Percentiles rank a stretch among this genome's conserved stretches.
These are phyloP conservation scores for Ceriops zippeliana DNA, from an alignment of 345 rosid species.

Conservation along the genomic window DNA sequence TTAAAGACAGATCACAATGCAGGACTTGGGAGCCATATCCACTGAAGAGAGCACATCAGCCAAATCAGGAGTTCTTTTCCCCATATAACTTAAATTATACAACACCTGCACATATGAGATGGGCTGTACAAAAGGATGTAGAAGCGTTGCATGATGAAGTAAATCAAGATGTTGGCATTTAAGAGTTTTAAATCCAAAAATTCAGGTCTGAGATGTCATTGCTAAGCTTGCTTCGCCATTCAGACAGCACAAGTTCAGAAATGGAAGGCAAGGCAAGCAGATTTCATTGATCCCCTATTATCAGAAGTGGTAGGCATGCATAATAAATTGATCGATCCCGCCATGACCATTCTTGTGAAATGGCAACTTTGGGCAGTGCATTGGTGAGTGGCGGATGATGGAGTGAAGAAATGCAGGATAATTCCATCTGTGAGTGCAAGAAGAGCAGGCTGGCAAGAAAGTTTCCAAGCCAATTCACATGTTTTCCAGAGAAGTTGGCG, in stretches of 20 bases:
- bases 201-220: slow-evolving; percentile 66
- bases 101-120: slow-evolving; percentile 73
- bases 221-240: slow-evolving; percentile 66
- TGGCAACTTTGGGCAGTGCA: slow-evolving; percentile 43
- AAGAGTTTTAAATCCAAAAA: slow-evolving; percentile 48
- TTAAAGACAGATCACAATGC: slow-evolving; percentile 14
- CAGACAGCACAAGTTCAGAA: slow-evolving; percentile 60
- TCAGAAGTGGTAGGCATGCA: slow-evolving; percentile 48
- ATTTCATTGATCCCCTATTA: slow-evolving; percentile 62
- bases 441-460: slow-evolving; percentile 59
- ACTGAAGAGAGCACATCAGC: slow-evolving; percentile 30
- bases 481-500: slow-evolving; percentile 55
- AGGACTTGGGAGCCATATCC: slow-evolving; percentile 14
- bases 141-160: slow-evolving; percentile 75
- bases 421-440: slow-evolving; percentile 60
- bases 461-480: slow-evolving; percentile 50
- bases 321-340: slow-evolving; percentile 43
- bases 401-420: slow-evolving; percentile 53
- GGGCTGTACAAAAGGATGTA: slow-evolving; percentile 70
- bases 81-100: slow-evolving; percentile 43
- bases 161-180: slow-evolving; percentile 57
- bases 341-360: slow-evolving; percentile 44
- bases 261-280: slow-evolving; percentile 62
- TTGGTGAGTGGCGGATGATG: slow-evolving; percentile 51
- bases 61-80: slow-evolving; percentile 36